Evolutionary conservation across 768 basidiomycete genomes (phyloP).

Genomic region (Suillus ampliporus): DNA sequence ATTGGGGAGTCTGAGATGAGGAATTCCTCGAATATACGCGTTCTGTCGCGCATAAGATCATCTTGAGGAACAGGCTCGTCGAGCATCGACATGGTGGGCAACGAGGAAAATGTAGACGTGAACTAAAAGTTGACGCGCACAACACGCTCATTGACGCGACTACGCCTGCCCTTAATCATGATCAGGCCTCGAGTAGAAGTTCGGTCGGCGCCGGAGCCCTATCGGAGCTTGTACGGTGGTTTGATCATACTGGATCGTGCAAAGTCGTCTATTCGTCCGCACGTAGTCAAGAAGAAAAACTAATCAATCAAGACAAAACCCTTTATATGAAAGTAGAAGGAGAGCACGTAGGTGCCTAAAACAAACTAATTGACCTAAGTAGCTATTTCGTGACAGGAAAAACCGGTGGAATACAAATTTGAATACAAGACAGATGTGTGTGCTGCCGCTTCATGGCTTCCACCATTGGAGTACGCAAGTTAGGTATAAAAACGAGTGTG

Average conservation of each 20-base stretch:
- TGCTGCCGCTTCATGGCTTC: slow-evolving; percentile 1
- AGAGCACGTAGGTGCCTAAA: neutral
- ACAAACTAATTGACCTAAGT: neutral
- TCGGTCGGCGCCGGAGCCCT: no score
- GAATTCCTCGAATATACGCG: slow-evolving; percentile 84
- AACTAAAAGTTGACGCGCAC: slow-evolving; percentile 25
- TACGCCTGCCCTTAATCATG: slow-evolving; percentile 45
- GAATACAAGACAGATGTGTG: slow-evolving; percentile 11
- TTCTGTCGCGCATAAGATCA: slow-evolving; percentile 78
- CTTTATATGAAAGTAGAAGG: neutral
- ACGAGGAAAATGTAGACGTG: neutral
- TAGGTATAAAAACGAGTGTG: slow-evolving; percentile 15
- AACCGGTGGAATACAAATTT: slow-evolving; percentile 7
- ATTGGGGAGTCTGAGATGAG: slow-evolving; percentile 67
- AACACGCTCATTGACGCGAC: slow-evolving; percentile 28
- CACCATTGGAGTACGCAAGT: slow-evolving; percentile 9
- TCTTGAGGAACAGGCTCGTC: slow-evolving; percentile 67
- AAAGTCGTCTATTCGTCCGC: neutral
- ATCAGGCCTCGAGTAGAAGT: no score
- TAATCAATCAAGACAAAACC: neutral
- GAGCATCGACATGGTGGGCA: slow-evolving; percentile 38
- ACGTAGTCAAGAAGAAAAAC: neutral
- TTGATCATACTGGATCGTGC: neutral
- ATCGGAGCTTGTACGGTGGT: neutral
- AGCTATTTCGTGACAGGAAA: neutral